A percentile compares a stretch with the other conserved stretches of the same genome.
Conservation (phyloP, 768 basidiomycete genomes). For the Solioccasus polychromus region DNA sequence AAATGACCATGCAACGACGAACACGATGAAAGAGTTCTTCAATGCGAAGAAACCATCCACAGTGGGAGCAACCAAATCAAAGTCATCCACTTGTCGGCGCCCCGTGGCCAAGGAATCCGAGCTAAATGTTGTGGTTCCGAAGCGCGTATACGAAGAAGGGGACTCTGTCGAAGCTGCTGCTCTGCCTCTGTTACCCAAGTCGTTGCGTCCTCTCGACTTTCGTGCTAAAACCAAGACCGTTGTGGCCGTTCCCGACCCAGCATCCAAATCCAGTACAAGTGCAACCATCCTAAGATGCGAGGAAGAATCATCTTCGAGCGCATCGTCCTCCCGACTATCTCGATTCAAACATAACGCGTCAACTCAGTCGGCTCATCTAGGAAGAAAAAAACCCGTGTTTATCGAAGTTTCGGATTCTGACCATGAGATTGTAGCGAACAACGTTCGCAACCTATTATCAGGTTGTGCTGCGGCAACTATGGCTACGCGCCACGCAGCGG, state of each 20-base stretch:
- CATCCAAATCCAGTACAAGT: constrained; percentile 1
- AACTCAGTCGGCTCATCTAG: not conserved
- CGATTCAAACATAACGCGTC: not conserved
- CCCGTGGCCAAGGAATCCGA: not conserved
- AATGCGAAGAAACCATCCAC: constrained; percentile 9
- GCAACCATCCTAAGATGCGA: constrained; percentile 3
- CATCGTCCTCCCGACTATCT: not conserved
- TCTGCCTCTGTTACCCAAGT: constrained; percentile 10
- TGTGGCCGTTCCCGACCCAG: not conserved
- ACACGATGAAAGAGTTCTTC: constrained; percentile 11
- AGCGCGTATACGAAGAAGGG: constrained; percentile 4
- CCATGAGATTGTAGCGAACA: constrained; percentile 18
- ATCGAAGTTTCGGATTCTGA: constrained; percentile 26
- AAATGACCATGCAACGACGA: not conserved
- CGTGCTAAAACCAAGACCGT: constrained; percentile 11
- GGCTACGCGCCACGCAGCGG: not conserved
- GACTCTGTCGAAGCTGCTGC: constrained; percentile 1
- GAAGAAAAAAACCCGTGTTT: constrained; percentile 16
- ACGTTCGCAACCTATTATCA: not conserved
- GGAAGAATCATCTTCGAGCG: constrained; percentile 10
- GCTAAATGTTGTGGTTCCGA: not conserved
- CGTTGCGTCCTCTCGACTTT: constrained; percentile 27
- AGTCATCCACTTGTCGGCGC: not conserved
- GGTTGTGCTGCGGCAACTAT: not conserved
- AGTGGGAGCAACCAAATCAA: constrained; percentile 1